Base-by-base conservation (phyloP, 2,329 filamentous ascomycete genomes). In the Penicillium polonicum region DNA sequence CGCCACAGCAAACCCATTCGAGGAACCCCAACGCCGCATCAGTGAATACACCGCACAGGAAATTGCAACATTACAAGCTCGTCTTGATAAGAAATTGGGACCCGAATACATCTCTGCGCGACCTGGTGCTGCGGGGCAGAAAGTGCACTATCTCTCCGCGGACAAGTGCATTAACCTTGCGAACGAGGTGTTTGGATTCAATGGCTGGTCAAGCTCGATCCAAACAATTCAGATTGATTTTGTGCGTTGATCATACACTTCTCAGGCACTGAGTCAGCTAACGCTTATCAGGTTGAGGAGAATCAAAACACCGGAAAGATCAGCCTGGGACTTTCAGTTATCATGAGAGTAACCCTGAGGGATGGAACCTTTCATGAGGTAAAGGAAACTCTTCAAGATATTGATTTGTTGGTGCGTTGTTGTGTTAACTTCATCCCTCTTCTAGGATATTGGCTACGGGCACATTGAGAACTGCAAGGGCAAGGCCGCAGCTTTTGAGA, bases 141-240 rank as follows among this genome's bases (percentile, higher is more conserved):
- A 90, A 72, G 90, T 99, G 19, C 91, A 96, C 73, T 99, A 99
- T 76, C 82, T 99, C 51, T 87, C 92, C n/a, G 92, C 92, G 1
- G 93, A 97, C 71, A 99, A 99, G 78, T 92, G 90, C 71, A 99
- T 99, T 73, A 89, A 90, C 57, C 87, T 97, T 52, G 92, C 92
- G 53, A 97, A 97, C 69, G 91, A 97, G 73, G 88, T 97, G 1
- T 96, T 97, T 77, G 92, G 92, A 10, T 97, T 97, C 80, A 96
- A 97, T 76, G 92, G 92, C 68, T 99, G 94, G 94, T 96, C 91
- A 10, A 96, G 91, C 55, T 89, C 89, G n/a, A 94, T 99, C 59
- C 90, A 93, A 71, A 92, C 95, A 71, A 89, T 97, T 38, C 89
- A 96, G 71, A 90, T 97, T 59, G 94, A 99, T 75, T 97, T 95